These are phyloP conservation scores for Metschnikowia chrysomelidarum DNA, from an alignment of 805 yeast species.

Conservation along the genomic window DNA sequence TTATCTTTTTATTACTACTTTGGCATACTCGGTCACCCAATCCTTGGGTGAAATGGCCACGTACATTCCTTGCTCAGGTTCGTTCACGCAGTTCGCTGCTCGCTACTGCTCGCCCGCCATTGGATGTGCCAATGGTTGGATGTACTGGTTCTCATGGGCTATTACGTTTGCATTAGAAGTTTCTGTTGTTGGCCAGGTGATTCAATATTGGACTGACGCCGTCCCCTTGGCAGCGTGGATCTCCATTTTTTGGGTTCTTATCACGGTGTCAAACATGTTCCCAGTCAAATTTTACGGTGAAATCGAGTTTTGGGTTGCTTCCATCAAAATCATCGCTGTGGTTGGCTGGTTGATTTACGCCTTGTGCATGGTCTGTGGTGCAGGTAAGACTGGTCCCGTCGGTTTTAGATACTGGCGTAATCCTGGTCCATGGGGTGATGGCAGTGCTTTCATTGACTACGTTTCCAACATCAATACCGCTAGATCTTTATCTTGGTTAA, in stretches of 20 bases:
- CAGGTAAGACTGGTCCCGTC: constrained; percentile 63
- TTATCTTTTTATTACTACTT: constrained; percentile 61
- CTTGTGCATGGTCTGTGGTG: constrained; percentile 73
- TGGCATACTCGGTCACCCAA: constrained; percentile 67
- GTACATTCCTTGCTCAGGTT: constrained; percentile 64
- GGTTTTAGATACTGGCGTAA: constrained; percentile 82
- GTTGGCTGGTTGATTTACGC: constrained; percentile 69
- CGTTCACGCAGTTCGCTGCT: constrained; percentile 68
- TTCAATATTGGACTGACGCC: constrained; percentile 60
- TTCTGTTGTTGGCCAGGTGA: constrained; percentile 65
- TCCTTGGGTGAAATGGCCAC: constrained; percentile 82
- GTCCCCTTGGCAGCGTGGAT: constrained; percentile 78
- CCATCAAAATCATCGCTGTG: constrained; percentile 64
- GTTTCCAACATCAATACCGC: constrained; percentile 50
- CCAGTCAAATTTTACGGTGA: constrained; percentile 75
- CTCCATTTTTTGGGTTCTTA: constrained; percentile 56
- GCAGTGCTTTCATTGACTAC: constrained; percentile 34
- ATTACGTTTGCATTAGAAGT: constrained; percentile 73
- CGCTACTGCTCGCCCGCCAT: constrained; percentile 67
- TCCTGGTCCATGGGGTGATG: constrained; percentile 76
- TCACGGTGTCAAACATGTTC: constrained; percentile 54
- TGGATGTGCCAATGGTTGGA: constrained; percentile 71
- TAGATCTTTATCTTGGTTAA: constrained; percentile 66
- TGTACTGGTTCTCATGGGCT: constrained; percentile 79
- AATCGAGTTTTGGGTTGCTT: constrained; percentile 72